Evolutionary conservation across 345 rosid species (phyloP).

Genomic region (Trapa incisa): DNA sequence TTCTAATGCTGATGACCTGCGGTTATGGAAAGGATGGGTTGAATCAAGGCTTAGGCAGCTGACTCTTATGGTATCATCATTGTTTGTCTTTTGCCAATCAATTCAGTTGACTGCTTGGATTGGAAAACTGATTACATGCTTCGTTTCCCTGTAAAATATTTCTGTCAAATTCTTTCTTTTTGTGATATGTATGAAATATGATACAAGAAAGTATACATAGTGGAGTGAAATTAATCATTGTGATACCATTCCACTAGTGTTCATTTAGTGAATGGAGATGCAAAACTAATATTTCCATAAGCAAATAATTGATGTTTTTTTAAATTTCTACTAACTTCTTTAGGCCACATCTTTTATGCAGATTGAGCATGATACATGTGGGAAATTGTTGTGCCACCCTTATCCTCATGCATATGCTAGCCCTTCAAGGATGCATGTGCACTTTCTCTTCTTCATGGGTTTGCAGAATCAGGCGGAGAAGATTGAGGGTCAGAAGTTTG

Average conservation of each 20-base stretch:
- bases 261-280: neutral
- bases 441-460: conserved; percentile 52
- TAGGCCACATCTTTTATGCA: conserved; percentile 15
- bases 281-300: no score
- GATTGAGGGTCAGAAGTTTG: conserved; percentile 56
- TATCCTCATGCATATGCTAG: conserved; percentile 43
- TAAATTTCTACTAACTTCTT: neutral
- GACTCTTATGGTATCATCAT: conserved; percentile 39
- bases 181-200: neutral
- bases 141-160: neutral
- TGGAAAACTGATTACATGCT: neutral
- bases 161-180: no score
- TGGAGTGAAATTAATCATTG: neutral
- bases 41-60: conserved; percentile 63
- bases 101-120: neutral
- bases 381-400: conserved; percentile 66
- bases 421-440: conserved; percentile 33
- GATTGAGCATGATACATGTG: conserved; percentile 58
- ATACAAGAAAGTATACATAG: neutral
- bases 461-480: conserved; percentile 51
- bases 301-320: neutral
- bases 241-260: neutral
- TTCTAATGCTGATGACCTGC: conserved; percentile 46
- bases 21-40: conserved; percentile 70
- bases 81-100: conserved; percentile 1